phyloP scores from a whole-genome alignment of 331 rosid species.

The Acacia concinna region DNA sequence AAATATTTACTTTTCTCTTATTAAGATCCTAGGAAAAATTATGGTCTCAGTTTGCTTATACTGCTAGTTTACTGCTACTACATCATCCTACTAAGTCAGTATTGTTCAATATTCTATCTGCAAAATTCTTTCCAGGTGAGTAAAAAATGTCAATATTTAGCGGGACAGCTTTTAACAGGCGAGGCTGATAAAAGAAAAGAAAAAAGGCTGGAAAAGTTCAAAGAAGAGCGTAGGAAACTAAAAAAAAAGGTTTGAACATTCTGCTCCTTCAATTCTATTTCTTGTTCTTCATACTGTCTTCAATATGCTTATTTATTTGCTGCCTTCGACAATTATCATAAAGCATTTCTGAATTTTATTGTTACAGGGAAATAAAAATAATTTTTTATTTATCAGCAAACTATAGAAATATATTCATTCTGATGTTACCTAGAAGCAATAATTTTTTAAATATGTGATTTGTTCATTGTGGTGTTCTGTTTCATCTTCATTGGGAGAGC shows the following conservation, averaged over 20 bases:
- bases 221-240: constrained; percentile 44
- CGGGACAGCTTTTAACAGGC: constrained; percentile 55
- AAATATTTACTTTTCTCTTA: not conserved
- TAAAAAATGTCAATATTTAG: constrained; percentile 64
- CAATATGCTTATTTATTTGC: not conserved
- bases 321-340: not conserved
- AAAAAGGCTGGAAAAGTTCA: constrained; percentile 49
- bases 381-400: not conserved
- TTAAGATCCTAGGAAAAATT: not conserved
- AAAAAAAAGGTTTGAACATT: constrained; percentile 62
- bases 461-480: not conserved
- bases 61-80: not conserved
- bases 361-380: not conserved
- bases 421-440: not conserved
- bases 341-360: not conserved
- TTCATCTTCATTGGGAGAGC: not conserved
- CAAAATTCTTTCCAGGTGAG: constrained; percentile 58
- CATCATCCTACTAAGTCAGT: not conserved
- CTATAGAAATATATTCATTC: not conserved
- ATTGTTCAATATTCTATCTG: not conserved
- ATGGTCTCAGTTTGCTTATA: not conserved
- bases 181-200: constrained; percentile 59
- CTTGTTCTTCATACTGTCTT: constrained; percentile 15
- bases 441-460: not conserved
- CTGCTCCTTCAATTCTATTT: constrained; percentile 14